A percentile compares a stretch with the other conserved stretches of the same genome.
These are phyloP conservation scores for Tilletiopsis washingtonensis DNA, from an alignment of 1,284 basidiomycete species.

Conservation along the genomic window DNA sequence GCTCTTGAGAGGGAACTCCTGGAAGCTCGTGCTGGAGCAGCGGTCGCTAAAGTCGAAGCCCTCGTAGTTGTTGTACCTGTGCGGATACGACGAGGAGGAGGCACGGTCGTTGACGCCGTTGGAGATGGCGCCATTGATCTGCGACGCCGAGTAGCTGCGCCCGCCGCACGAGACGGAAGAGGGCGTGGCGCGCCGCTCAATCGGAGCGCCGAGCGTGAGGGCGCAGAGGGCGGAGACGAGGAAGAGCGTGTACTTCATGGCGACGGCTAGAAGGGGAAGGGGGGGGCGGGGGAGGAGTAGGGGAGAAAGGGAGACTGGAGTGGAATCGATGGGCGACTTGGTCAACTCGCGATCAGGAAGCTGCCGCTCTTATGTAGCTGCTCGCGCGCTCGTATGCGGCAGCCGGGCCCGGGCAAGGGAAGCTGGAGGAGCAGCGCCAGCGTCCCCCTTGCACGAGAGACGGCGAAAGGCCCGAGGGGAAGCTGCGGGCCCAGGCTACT, in stretches of 20 bases:
- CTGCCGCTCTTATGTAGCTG: too few species aligned
- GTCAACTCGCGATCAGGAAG: too few species aligned
- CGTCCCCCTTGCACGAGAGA: too few species aligned
- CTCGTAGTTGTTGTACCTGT: constrained; percentile 17
- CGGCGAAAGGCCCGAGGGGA: too few species aligned
- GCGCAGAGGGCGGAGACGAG: constrained; percentile 19
- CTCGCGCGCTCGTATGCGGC: too few species aligned
- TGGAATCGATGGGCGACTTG: too few species aligned
- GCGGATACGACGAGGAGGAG: constrained; percentile 19
- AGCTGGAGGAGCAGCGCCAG: too few species aligned
- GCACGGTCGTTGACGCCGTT: constrained; percentile 15
- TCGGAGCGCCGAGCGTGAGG: constrained; percentile 16
- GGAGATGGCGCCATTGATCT: constrained; percentile 24
- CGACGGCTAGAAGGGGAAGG: constrained; percentile 5
- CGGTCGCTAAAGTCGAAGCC: constrained; percentile 33
- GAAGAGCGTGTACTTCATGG: constrained; percentile 22
- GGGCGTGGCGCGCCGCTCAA: constrained; percentile 20
- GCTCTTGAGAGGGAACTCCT: constrained; percentile 18
- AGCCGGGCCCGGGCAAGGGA: too few species aligned
- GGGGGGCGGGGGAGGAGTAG: not conserved
- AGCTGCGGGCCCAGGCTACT: too few species aligned
- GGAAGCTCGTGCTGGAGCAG: constrained; percentile 16
- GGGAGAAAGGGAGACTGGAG: too few species aligned
- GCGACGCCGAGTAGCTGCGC: constrained; percentile 11
- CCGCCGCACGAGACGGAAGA: constrained; percentile 26